These are phyloP conservation scores for Aspergillus sclerotioniger DNA, from an alignment of 495 filamentous ascomycete species.

Conservation along the genomic window DNA sequence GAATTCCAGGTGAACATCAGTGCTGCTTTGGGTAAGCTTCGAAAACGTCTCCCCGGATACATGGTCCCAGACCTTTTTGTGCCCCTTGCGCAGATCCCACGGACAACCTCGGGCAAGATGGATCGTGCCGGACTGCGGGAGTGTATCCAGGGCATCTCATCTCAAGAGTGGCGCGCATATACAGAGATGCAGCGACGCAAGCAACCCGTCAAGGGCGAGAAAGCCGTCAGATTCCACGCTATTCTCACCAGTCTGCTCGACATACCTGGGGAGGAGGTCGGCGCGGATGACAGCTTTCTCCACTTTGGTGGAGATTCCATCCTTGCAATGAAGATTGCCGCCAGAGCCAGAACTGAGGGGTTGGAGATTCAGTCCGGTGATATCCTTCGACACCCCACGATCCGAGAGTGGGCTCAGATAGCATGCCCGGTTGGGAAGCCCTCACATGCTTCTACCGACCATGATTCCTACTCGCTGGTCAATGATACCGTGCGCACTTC, in stretches of 20 bases:
- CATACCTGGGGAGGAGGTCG: slow-evolving; percentile 26
- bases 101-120: slow-evolving; percentile 47
- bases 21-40: neutral
- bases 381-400: slow-evolving; percentile 10
- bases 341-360: neutral
- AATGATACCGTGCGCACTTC: slow-evolving; percentile 1
- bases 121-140: slow-evolving; percentile 45
- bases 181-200: slow-evolving; percentile 7
- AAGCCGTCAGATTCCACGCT: slow-evolving; percentile 27
- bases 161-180: slow-evolving; percentile 5
- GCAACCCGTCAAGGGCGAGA: slow-evolving; percentile 6
- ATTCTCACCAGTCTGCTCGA: slow-evolving; percentile 34
- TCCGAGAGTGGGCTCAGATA: slow-evolving; percentile 6
- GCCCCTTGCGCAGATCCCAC: slow-evolving; percentile 45
- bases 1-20: neutral
- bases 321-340: slow-evolving; percentile 41
- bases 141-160: slow-evolving; percentile 10
- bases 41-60: slow-evolving; percentile 29
- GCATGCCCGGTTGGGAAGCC: neutral
- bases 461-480: slow-evolving; percentile 11
- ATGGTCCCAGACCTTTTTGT: slow-evolving; percentile 55
- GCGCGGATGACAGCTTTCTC: slow-evolving; percentile 50
- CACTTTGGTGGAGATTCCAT: slow-evolving; percentile 57
- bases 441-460: neutral
- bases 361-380: slow-evolving; percentile 3